Base-by-base conservation (phyloP, 129 eudicot species). In the Chrysanthemum seticuspe region DNA sequence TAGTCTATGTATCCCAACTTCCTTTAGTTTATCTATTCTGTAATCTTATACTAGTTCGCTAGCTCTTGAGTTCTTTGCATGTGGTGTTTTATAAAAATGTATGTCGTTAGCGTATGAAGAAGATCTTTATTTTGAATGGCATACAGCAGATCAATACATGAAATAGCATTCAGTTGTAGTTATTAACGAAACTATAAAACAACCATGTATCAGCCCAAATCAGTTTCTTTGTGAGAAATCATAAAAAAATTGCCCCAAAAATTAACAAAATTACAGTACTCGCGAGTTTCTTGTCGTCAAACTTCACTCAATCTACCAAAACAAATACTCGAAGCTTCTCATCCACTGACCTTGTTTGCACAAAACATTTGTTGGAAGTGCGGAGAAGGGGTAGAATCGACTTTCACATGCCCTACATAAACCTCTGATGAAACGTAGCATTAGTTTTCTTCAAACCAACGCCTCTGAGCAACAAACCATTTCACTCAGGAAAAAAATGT, bases 391-490 rank as follows among this genome's bases (percentile, higher is more conserved):
- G 68, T 73, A 78, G 4, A 78, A 50, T 48, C 16, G 63, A 55
- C 12, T 65, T 79, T 49, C 67, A 74, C 78, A 79, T 67, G 21
- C 65, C 68, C 72, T 52, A 49, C 57, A 21, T 67, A 13, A 74
- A 51, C 60, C 48, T 78, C 73, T 72, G 62, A 64, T 64, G 45
- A 67, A 72, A 72, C 63, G 40, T 57, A 71, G 58, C 76, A 63
- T 62, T 66, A 59, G 73, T 65, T 72, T 73, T 72, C 73, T 68
- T 71, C 62, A 68, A 76, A 76, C 80, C 80, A 76, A 64, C 12
- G 78, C 69, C 83, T 65, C 74, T 66, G 68, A 75, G 78, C 81
- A 60, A 71, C 61, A 49, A 62, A 79, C 66, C 71, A 52, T 68
- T 66, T 80, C 79, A 71, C 65, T 67, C 55, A 51, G 45, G 67